Evolutionary conservation across 805 yeast species (phyloP).

Genomic region (Isabelozyma gotoi): DNA sequence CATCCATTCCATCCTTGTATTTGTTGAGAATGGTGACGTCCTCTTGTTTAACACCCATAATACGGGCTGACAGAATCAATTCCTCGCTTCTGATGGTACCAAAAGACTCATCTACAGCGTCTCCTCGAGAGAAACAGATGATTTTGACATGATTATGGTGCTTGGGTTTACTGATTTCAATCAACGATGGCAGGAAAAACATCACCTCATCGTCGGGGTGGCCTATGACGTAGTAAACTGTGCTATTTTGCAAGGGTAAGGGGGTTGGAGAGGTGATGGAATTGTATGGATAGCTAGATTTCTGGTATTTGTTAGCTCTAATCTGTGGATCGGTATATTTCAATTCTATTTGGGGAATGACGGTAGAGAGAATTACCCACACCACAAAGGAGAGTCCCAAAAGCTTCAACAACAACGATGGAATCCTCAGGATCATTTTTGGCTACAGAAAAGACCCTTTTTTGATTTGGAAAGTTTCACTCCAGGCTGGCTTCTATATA

Average conservation of each 20-base stretch:
- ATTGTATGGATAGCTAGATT: conserved; percentile 30
- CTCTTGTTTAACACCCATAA: conserved; percentile 48
- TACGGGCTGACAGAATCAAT: conserved; percentile 50
- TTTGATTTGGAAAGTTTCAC: too few relatives aligned
- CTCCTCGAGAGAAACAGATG: conserved; percentile 76
- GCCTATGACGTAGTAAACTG: conserved; percentile 65
- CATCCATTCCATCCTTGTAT: conserved; percentile 64
- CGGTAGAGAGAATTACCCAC: conserved; percentile 41
- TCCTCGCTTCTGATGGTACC: conserved; percentile 67
- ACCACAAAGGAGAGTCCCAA: conserved; percentile 16
- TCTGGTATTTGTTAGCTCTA: conserved; percentile 21
- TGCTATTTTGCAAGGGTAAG: conserved; percentile 31
- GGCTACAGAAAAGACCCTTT: background rate
- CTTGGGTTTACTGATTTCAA: conserved; percentile 47
- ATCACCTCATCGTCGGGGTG: conserved; percentile 99
- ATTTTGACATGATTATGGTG: conserved; percentile 54
- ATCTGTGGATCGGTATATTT: conserved; percentile 29
- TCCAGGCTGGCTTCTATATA: too few relatives aligned
- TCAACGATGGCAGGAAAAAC: conserved; percentile 86
- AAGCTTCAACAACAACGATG: background rate
- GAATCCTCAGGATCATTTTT: background rate
- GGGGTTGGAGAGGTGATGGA: conserved; percentile 37
- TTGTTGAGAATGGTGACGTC: conserved; percentile 47
- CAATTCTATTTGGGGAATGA: conserved; percentile 35
- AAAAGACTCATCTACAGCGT: conserved; percentile 59